A percentile compares a stretch with the other conserved stretches of the same genome.
These are phyloP conservation scores for Parascedosporium putredinis DNA, from an alignment of 2,329 filamentous ascomycete species.

Conservation along the genomic window DNA sequence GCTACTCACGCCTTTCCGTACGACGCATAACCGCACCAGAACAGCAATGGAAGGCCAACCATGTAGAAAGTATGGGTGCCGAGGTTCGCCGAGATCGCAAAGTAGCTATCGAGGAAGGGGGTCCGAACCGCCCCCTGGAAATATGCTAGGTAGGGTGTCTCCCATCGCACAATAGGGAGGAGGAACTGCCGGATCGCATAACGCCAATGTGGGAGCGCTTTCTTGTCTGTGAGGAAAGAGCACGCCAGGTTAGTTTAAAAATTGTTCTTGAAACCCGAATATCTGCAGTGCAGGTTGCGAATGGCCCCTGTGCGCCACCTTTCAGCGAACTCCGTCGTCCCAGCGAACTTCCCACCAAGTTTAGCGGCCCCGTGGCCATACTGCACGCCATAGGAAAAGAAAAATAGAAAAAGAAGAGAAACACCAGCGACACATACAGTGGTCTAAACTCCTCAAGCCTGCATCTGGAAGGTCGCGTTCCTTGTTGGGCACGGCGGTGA, in stretches of 20 bases:
- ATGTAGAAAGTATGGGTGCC: constrained; percentile 99
- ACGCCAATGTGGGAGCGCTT: constrained; percentile 77
- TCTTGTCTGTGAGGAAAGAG: constrained; percentile 64
- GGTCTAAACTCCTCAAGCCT: constrained; percentile 68
- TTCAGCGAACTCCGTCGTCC: too few relatives aligned
- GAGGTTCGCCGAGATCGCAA: constrained; percentile 90
- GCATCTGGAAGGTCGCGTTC: constrained; percentile 44
- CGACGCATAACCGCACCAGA: constrained; percentile 86
- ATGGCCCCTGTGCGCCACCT: too few relatives aligned
- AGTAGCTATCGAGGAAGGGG: constrained; percentile 85
- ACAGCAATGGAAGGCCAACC: constrained; percentile 85
- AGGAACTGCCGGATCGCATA: constrained; percentile 72
- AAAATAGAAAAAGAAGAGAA: too few relatives aligned
- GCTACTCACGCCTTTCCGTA: constrained; percentile 82
- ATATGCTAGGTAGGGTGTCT: constrained; percentile 87
- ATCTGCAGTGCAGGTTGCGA: too few relatives aligned
- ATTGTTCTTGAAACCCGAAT: too few relatives aligned
- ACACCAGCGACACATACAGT: too few relatives aligned
- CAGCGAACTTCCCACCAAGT: too few relatives aligned
- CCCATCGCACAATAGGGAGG: constrained; percentile 82
- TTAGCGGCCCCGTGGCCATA: too few relatives aligned
- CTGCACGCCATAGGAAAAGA: too few relatives aligned
- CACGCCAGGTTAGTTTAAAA: too few relatives aligned
- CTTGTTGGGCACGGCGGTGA: constrained; percentile 10
- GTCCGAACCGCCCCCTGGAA: constrained; percentile 73